These are phyloP conservation scores for Xylaria sp. DNA, from an alignment of 2,329 filamentous ascomycete species.

Conservation along the genomic window DNA sequence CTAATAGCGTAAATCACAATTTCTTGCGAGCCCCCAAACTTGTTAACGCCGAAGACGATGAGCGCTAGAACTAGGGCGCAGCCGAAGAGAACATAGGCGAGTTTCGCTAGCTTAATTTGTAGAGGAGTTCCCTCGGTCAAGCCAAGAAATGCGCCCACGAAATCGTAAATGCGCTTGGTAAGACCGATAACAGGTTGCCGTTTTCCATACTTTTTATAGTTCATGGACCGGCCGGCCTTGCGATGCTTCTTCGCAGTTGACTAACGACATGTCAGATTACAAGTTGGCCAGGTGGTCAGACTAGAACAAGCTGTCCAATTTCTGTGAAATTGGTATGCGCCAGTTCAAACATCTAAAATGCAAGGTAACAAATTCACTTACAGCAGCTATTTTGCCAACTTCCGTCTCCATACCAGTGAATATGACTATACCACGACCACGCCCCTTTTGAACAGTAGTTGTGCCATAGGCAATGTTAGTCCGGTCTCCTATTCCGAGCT, in stretches of 20 bases:
- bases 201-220: conserved; percentile 65
- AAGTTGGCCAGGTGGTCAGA: neutral
- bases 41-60: conserved; percentile 68
- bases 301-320: neutral
- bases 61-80: conserved; percentile 71
- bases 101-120: conserved; percentile 80
- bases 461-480: conserved; percentile 81
- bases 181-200: conserved; percentile 61
- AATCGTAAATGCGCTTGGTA: conserved; percentile 60
- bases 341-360: neutral
- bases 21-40: conserved; percentile 62
- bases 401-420: conserved; percentile 78
- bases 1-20: conserved; percentile 69
- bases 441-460: conserved; percentile 77
- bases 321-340: neutral
- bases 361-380: conserved; percentile 25
- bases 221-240: conserved; percentile 66
- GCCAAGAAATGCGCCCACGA: conserved; percentile 68
- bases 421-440: conserved; percentile 77
- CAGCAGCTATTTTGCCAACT: conserved; percentile 74
- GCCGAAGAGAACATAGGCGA: conserved; percentile 80
- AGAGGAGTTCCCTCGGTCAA: conserved; percentile 77
- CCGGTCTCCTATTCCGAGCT: conserved; percentile 76
- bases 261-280: conserved; percentile 23
- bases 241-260: conserved; percentile 64